Evolutionary conservation across 1,284 basidiomycete genomes (phyloP), one percentile per base, ranked within the genome.

Genomic region (Cryptococcus sp.): DNA sequence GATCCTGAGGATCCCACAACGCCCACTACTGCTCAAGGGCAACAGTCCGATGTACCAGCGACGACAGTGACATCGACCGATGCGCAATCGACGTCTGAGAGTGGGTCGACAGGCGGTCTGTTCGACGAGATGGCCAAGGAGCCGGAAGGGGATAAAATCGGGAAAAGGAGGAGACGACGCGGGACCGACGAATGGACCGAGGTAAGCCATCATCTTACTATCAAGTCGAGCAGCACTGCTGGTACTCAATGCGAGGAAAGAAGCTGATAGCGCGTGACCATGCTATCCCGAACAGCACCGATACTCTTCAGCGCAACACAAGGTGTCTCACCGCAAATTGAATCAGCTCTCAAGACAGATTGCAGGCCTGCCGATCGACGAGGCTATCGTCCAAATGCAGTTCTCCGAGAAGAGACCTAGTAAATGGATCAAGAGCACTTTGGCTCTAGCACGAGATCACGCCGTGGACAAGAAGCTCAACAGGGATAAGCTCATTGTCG

Each of bases 301-400:
- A 50, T 76, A 74, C 70, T 69, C 70, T 22, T 97, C 94, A 0
- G 87, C 88, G 3, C 86, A 86, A 71, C 95, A 97, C 84, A 94
- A 93, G 77, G 93, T 94, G 50, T 94, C 91, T 10, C 91, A 89
- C 65, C 85, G 93, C 57, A 98, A 98, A 79, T 82, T 97, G 54
- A 93, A 95, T 77, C 84, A 88, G 81, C 82, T 99, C 45, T 88
- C 89, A 7, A 83, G 86, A 55, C 91, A 97, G 77, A 91, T 98
- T 66, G 83, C 89, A 10, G 88, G 90, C 16, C 88, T 91, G 69
- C 91, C 93, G 15, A 87, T 95, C 59, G 93, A 97, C 79, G 87
- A 89, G 72, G 94, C 95, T 25, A 94, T 99, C 72, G 81, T 98
- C 53, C 95, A 99, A 75, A 95, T 98, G 89, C 86, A 90, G 74